Evolutionary conservation across 108 stramenopile genomes (phyloP), one percentile per base, ranked within the genome.

Genomic region (Epithemia pelagica): DNA sequence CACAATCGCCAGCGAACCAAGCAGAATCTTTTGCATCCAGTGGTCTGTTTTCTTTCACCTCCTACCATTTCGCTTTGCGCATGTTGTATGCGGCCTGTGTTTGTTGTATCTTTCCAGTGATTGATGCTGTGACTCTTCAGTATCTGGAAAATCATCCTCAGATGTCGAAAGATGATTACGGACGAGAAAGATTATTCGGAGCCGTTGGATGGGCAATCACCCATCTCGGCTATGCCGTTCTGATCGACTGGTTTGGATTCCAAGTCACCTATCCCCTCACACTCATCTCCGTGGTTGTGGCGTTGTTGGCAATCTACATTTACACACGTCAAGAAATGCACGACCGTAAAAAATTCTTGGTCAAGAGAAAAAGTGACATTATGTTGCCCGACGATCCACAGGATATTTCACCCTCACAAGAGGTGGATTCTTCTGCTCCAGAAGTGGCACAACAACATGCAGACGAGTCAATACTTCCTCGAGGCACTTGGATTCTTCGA

Each of bases 171-270:
- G 29, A 29, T 19, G 75, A 78, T 54, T 88, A 78, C 74, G 87
- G 87, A 1, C 73, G 66, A 58, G 87, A 88, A 67, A 70, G 87
- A 32, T 57, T 85, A 61, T 78, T 70, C 55, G 88, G 88, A 29
- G 88, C 84, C 22, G 46, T 83, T 52, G 71, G 56, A 25, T 88
- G 87, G 87, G 84, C 75, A 0, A 3, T 81, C 5, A 67, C 82
- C 30, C 65, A 67, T 72, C 26, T 83, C 21, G 23, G 68, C 26
- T 66, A 80, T 2, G 82, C 77, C 24, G 65, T 73, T 20, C 55
- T 74, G n/a, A 61, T 87, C 24, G 86, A 84, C 69, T 66, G 53
- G 32, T 69, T 28, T 65, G 80, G 78, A 59, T 83, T 76, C 60
- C 61, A 25, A 20, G 61, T 79, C 37, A 53, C 78, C 28, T 81